Base-by-base conservation (phyloP, 768 basidiomycete species). In the Kondoa malvinella region DNA sequence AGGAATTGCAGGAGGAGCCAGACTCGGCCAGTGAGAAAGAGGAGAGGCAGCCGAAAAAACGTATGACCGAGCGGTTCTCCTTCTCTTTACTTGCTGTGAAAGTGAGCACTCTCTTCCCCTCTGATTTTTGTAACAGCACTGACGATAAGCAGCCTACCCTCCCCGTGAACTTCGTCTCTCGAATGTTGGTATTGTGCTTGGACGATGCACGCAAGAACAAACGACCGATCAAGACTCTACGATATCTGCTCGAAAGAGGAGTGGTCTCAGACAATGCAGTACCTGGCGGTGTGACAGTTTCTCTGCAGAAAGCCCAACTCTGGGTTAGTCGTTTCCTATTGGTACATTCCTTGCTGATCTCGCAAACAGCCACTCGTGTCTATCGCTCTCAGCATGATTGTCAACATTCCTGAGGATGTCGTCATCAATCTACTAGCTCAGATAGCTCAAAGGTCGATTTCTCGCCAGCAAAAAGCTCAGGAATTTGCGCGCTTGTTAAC, bases 121-220 rank as follows among this genome's bases (percentile, higher is more conserved):
- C 57, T 59, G 8, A 59, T 29, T 59, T 59, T 59, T 4, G 57
- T 59, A n/a, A n/a, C n/a, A n/a, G n/a, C n/a, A n/a, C n/a, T n/a
- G n/a, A n/a, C n/a, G n/a, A n/a, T n/a, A n/a, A n/a, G 8, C 61
- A 63, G 61, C 61, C 61, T 27, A 17, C 15, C 16, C 61, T 63
- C 8, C 61, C 61, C 15, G 32, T 27, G n/a, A 16, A 27, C 31
- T 63, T 63, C 33, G 61, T 63, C 16, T 30, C 61, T 63, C 29
- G 33, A 17, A 3, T 63, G 26, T 16, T 63, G 27, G 3, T 3
- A n/a, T 8, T 32, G 29, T 27, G 29, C 58, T 14, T 60, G 25
- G 30, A 60, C 27, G 58, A 31, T 25, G 27, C 4, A 14, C 27
- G 30, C 8, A 29, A 14, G 27, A 60, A 4, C 16, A 34, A 27